phyloP scores from a whole-genome alignment of 2,329 filamentous ascomycete genomes.

The Penicillium verrucosum region DNA sequence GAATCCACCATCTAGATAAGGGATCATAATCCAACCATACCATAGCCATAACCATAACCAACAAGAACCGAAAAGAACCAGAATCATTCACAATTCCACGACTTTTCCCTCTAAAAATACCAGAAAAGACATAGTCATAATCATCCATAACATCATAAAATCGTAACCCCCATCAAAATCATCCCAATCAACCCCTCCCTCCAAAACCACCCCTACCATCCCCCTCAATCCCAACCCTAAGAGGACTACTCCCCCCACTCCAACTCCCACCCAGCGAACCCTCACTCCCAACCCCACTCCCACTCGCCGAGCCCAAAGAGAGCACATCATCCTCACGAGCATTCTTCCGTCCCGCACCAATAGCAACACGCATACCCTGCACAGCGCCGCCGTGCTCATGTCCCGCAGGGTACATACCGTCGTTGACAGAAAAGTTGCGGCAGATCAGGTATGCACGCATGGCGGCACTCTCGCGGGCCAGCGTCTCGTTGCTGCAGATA shows the following conservation, averaged over 20 bases:
- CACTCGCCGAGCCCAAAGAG: conserved; percentile 33
- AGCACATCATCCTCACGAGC: conserved; percentile 50
- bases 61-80: neutral
- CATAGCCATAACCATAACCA: neutral
- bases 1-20: conserved; percentile 8
- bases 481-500: conserved; percentile 72
- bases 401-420: conserved; percentile 72
- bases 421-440: conserved; percentile 94
- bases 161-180: neutral
- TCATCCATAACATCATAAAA: conserved; percentile 26
- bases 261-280: conserved; percentile 48
- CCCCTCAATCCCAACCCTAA: conserved; percentile 24
- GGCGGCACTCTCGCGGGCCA: conserved; percentile 89
- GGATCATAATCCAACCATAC: neutral
- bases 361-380: conserved; percentile 62
- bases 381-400: conserved; percentile 54
- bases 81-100: neutral
- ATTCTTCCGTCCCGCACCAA: conserved; percentile 57
- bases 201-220: neutral
- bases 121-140: conserved; percentile 19
- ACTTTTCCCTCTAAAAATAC: conserved; percentile 16
- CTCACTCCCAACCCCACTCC: conserved; percentile 40
- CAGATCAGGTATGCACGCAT: conserved; percentile 98
- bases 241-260: conserved; percentile 57
- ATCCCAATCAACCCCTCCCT: neutral